Evolutionary conservation across 495 filamentous ascomycete species (phyloP), one percentile per base, ranked within the genome.

Genomic region (Xylaria cubensis): DNA sequence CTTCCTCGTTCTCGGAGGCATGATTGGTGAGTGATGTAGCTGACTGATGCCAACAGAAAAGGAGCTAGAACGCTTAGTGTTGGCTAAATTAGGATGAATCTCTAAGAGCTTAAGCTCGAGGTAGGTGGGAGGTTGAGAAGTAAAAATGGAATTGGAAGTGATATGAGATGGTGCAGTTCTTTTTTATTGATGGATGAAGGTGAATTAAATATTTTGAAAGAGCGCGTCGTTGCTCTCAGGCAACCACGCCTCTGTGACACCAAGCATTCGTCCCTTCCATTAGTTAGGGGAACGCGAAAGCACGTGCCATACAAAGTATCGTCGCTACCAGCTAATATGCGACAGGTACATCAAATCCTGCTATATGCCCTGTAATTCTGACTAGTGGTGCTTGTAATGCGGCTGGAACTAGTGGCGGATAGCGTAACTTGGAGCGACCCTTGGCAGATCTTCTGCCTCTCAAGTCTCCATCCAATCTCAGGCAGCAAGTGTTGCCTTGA

Each of bases 1-100:
- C 66, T 75, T 79, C 69, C 13, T 72, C 62, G 53, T 67, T 42
- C 70, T 61, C 12, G 59, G 59, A 15, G 69, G 46, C 69, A 71
- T 64, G 46, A 12, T 50, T 53, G 53, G 12, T 51, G 48, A 26
- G 21, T 55, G 51, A 13, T 70, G 17, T 41, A 32, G 44, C 4
- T 44, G 21, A 26, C 6, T 44, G 13, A 13, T 61, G 56, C 29
- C 17, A 61, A 61, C 39, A 10, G 4, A 29, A 34, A 29, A 34
- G 7, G 55, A 58, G 17, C 19, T 58, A 9, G 19, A 8, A 58
- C 26, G n/a, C 55, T 32, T 39, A 19, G 56, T 39, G 34, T 39
- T 61, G 32, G 34, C 32, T 19, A 21, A 39, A 15, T 21, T 6
- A 12, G 39, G 44, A 46, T 21, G 50, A 26, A 34, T 59, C 17